Evolutionary conservation across 2,329 filamentous ascomycete genomes (phyloP).

Genomic region (Colletotrichum melonis): DNA sequence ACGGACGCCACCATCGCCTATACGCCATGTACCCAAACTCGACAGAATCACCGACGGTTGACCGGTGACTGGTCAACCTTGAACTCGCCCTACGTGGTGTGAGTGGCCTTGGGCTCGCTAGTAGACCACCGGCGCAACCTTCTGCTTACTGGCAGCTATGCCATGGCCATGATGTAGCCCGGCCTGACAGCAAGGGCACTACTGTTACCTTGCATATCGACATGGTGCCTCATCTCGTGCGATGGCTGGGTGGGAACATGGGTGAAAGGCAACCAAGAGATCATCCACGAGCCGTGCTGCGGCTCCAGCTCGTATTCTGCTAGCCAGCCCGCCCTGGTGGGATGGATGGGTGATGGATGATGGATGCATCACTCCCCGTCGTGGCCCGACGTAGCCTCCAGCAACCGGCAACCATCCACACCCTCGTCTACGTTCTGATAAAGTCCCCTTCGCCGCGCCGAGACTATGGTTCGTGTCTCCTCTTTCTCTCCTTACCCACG

Average conservation of each 20-base stretch:
- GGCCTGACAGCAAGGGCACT: neutral
- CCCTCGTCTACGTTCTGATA: slow-evolving; percentile 7
- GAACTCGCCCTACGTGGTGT: neutral
- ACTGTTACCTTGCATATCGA: neutral
- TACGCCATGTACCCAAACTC: neutral
- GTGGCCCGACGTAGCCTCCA: neutral
- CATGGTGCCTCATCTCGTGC: neutral
- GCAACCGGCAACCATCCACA: neutral
- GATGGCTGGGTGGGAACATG: neutral
- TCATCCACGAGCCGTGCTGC: slow-evolving; percentile 21
- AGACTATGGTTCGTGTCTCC: neutral
- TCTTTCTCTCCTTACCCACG: slow-evolving; percentile 8
- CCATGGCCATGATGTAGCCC: slow-evolving; percentile 7
- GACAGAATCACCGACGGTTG: neutral
- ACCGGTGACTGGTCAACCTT: slow-evolving; percentile 3
- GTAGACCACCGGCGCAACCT: neutral
- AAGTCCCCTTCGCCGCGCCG: neutral
- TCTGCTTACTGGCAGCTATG: neutral
- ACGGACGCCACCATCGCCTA: neutral
- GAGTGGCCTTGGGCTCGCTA: slow-evolving; percentile 4
- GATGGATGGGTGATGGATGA: slow-evolving; percentile 40
- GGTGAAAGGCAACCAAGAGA: neutral
- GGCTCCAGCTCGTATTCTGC: slow-evolving; percentile 18
- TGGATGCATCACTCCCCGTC: neutral
- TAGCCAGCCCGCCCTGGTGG: neutral